Evolutionary conservation across 2,329 filamentous ascomycete genomes (phyloP), one percentile per base, ranked within the genome.

Genomic region (Sclerotinia sclerotiorum): DNA sequence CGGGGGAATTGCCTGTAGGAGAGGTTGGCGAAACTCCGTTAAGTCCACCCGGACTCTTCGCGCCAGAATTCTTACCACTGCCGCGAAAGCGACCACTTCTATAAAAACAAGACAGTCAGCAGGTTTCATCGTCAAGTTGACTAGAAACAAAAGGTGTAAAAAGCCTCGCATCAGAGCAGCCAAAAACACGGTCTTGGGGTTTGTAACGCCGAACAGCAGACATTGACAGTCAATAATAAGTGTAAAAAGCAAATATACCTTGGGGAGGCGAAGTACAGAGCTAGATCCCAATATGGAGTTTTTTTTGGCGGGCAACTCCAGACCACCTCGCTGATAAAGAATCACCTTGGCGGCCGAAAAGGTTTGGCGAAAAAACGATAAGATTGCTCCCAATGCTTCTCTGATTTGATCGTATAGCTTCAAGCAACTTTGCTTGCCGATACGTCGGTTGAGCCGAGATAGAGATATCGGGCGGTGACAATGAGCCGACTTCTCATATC

Each of bases 11-110:
- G 68, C 73, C 73, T 73, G 73, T 77, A 72, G 83, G 82, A 73
- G 84, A 83, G 65, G 80, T 79, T 74, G 83, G 81, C 73, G 83
- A 82, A 73, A 80, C 80, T 74, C 81, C 79, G 74, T 80, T 82
- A 68, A 83, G 79, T 68, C 81, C 81, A 65, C 73, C 75, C 62
- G 84, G 84, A 76, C 84, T 86, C 80, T 85, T 86, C 73, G 79
- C 81, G 71, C 83, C 79, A 70, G 82, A 79, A 78, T 83, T 87
- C 74, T 79, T 80, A 72, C 84, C 82, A 74, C 82, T 82, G 77
- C 85, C 84, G 78, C 85, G 83, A 75, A 87, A 85, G 71, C 85
- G 84, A 76, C 84, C 85, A 80, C 85, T 86, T 75, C 84, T 87
- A 72, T 69, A 73, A 70, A 72, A 46, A 56, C 65, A 72, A 44